A percentile compares a stretch with the other conserved stretches of the same genome.
These are phyloP conservation scores for Peribolospora kevripleyi DNA, from an alignment of 768 basidiomycete genomes.

Conservation along the genomic window DNA sequence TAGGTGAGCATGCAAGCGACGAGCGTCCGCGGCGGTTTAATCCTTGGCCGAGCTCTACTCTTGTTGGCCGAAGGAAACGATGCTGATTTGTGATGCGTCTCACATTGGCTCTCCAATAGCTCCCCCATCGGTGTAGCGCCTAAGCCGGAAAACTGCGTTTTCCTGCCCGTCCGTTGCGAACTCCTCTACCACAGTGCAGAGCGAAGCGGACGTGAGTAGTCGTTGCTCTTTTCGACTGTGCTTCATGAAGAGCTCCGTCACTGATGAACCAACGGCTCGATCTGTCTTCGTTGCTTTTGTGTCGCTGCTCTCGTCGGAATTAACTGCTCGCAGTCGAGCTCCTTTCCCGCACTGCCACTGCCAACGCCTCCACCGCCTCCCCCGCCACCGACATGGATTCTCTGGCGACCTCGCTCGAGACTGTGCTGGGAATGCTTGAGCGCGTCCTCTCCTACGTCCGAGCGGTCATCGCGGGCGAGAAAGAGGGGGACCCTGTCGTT, in stretches of 20 bases:
- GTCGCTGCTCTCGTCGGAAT: slow-evolving; percentile 1
- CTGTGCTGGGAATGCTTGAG: slow-evolving; percentile 56
- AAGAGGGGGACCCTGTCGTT: slow-evolving; percentile 54
- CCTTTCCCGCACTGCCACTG: too few species aligned
- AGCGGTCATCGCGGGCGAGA: slow-evolving; percentile 50
- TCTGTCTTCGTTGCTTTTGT: not conserved
- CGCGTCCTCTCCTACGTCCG: slow-evolving; percentile 66
- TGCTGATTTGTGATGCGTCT: not conserved
- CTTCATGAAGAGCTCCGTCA: too few species aligned
- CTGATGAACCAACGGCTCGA: slow-evolving; percentile 7
- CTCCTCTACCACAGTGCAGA: slow-evolving; percentile 63
- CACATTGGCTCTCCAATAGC: slow-evolving; percentile 21
- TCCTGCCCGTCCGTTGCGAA: slow-evolving; percentile 72
- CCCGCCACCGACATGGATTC: slow-evolving; percentile 8
- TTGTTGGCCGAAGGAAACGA: too few species aligned
- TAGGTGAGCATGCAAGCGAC: slow-evolving; percentile 27
- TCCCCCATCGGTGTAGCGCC: slow-evolving; percentile 69
- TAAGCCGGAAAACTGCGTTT: slow-evolving; percentile 85
- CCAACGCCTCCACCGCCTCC: not conserved
- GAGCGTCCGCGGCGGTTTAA: too few species aligned
- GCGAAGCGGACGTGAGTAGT: slow-evolving; percentile 47
- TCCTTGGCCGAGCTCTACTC: too few species aligned
- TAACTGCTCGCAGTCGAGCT: slow-evolving; percentile 1
- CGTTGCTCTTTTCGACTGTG: too few species aligned
- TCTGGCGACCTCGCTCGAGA: slow-evolving; percentile 43